Conservation (phyloP, 129 eudicot species). For the Kitagawia praeruptora region DNA sequence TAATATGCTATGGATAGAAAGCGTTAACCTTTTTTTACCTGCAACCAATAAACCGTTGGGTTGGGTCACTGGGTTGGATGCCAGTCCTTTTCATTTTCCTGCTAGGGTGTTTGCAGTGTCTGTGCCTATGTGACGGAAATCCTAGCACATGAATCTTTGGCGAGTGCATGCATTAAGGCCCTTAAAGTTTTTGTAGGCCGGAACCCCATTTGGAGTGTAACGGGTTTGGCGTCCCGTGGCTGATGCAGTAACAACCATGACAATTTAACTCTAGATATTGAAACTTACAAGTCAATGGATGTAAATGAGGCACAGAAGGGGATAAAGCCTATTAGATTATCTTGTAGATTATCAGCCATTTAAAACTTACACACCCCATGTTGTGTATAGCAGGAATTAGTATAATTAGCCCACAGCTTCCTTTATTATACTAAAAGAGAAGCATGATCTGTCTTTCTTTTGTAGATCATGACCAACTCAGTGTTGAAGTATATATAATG, state of each 20-base stretch:
- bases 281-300: not conserved
- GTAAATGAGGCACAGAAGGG: not conserved
- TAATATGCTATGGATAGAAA: not conserved
- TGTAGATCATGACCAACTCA: not conserved
- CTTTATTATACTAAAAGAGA: not conserved
- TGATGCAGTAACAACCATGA: not conserved
- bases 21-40: not conserved
- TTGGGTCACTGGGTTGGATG: too few relatives aligned
- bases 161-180: too few relatives aligned
- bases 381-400: not conserved
- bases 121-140: too few relatives aligned
- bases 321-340: not conserved
- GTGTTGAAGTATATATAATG: not conserved
- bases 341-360: not conserved
- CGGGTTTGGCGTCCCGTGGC: too few relatives aligned
- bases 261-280: not conserved
- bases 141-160: too few relatives aligned
- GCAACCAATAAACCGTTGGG: too few relatives aligned
- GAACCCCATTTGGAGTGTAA: too few relatives aligned
- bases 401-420: not conserved
- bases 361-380: not conserved
- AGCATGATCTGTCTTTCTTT: not conserved
- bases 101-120: too few relatives aligned
- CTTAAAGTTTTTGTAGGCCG: too few relatives aligned
- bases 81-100: too few relatives aligned